phyloP scores from a whole-genome alignment of 2,329 filamentous ascomycete species.

The Aureobasidium subglaciale region DNA sequence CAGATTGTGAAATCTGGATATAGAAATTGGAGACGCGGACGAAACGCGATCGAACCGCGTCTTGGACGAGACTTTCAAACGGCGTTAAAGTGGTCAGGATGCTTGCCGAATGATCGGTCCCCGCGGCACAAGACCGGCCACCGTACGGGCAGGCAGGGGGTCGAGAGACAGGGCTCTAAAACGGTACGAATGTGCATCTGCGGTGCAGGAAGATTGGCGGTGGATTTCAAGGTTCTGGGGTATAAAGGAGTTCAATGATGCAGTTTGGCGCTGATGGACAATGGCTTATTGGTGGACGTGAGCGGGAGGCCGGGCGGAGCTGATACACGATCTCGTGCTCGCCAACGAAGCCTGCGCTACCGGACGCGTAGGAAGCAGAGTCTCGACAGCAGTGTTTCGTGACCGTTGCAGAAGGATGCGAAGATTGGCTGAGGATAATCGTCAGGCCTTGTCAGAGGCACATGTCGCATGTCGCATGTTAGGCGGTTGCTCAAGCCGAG shows the following conservation, averaged over 20 bases:
- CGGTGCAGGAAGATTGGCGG: constrained; percentile 7
- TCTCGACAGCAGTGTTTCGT: neutral
- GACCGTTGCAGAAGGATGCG: constrained; percentile 7
- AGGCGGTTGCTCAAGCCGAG: constrained; percentile 9
- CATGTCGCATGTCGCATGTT: constrained; percentile 4
- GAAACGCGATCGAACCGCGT: constrained; percentile 5
- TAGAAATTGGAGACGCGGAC: neutral
- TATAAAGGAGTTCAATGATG: constrained; percentile 12
- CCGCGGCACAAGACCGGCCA: neutral
- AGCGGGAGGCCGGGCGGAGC: constrained; percentile 8
- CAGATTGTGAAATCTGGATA: constrained; percentile 9
- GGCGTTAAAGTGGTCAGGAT: constrained; percentile 14
- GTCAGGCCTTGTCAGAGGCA: constrained; percentile 2
- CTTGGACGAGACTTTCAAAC: constrained; percentile 1
- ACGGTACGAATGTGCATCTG: neutral
- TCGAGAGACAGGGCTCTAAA: neutral
- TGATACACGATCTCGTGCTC: constrained; percentile 12
- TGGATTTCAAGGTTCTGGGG: constrained; percentile 6
- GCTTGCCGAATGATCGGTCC: neutral
- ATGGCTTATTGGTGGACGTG: neutral
- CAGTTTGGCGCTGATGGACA: constrained; percentile 5
- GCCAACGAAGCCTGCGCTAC: constrained; percentile 13
- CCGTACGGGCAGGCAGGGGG: constrained; percentile 8
- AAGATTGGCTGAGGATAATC: constrained; percentile 5
- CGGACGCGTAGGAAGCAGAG: neutral